phyloP scores from a whole-genome alignment of 208 protist genomes.

The Trypanosoma caninum region DNA sequence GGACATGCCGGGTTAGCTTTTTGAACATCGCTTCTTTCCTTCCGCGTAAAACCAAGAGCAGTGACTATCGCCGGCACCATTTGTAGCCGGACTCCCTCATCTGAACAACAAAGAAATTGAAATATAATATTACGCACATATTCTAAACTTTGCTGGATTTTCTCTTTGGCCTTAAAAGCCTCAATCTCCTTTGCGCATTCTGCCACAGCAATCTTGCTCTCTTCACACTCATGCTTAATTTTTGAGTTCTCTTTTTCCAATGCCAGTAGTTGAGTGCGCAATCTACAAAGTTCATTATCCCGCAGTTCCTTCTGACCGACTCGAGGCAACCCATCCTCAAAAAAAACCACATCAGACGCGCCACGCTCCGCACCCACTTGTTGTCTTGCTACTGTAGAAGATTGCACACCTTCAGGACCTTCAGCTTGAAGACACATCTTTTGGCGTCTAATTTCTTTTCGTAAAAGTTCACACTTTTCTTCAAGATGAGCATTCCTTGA shows the following conservation, averaged over 20 bases:
- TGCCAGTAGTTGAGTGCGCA: slow-evolving; percentile 15
- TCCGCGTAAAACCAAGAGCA: slow-evolving; percentile 71
- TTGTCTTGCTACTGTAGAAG: background rate
- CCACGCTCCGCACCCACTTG: slow-evolving; percentile 23
- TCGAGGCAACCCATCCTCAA: slow-evolving; percentile 51
- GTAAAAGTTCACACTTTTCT: slow-evolving; percentile 74
- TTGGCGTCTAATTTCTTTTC: slow-evolving; percentile 74
- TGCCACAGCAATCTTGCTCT: slow-evolving; percentile 63
- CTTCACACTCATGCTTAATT: slow-evolving; percentile 41
- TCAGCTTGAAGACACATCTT: slow-evolving; percentile 60
- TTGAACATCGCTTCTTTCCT: slow-evolving; percentile 70
- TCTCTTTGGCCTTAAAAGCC: slow-evolving; percentile 52
- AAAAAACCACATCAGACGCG: slow-evolving; percentile 40
- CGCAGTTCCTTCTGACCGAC: slow-evolving; percentile 30
- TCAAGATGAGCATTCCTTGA: slow-evolving; percentile 54
- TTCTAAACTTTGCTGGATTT: slow-evolving; percentile 59
- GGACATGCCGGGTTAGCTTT: slow-evolving; percentile 65
- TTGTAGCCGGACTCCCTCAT: slow-evolving; percentile 59
- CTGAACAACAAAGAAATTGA: slow-evolving; percentile 62
- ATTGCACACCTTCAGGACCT: slow-evolving; percentile 15
- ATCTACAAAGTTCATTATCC: slow-evolving; percentile 28
- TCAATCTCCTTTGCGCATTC: slow-evolving; percentile 72
- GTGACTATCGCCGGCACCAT: slow-evolving; percentile 89
- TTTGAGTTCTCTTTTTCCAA: slow-evolving; percentile 54
- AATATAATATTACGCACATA: slow-evolving; percentile 82